A percentile compares a stretch with the other conserved stretches of the same genome.
Conservation (phyloP, 225 moss, liverwort and hornwort species). For the Thuidium tamariscinum region DNA sequence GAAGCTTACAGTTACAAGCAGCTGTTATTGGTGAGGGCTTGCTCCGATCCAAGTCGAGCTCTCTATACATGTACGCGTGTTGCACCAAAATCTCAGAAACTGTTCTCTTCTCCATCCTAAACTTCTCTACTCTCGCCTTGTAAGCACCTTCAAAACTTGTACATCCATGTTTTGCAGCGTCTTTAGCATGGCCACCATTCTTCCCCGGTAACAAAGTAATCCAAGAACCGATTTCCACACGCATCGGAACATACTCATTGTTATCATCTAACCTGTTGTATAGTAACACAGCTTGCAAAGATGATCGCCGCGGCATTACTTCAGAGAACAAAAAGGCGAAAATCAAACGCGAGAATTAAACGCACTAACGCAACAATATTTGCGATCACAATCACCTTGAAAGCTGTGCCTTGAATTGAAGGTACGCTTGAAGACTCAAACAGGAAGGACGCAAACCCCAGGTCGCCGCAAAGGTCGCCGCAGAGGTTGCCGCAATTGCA, state of each 20-base stretch:
- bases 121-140: neutral
- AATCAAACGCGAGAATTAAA: too few species aligned
- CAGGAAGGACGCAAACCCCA: too few species aligned
- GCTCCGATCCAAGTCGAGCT: neutral
- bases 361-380: too few species aligned
- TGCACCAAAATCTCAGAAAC: neutral
- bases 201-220: neutral
- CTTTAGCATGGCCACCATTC: neutral
- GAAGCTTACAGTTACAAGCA: neutral
- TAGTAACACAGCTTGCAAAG: neutral
- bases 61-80: neutral
- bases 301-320: neutral
- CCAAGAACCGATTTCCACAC: neutral
- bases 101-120: neutral
- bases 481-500: too few species aligned
- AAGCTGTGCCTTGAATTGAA: too few species aligned
- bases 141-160: neutral
- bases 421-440: too few species aligned
- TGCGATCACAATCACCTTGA: too few species aligned
- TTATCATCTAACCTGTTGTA: neutral
- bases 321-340: too few species aligned
- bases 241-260: neutral
- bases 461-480: too few species aligned
- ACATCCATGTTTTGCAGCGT: neutral
- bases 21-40: accelerated